Base-by-base conservation (phyloP, 78 protist genomes). In the Dictyostelium purpureum region DNA sequence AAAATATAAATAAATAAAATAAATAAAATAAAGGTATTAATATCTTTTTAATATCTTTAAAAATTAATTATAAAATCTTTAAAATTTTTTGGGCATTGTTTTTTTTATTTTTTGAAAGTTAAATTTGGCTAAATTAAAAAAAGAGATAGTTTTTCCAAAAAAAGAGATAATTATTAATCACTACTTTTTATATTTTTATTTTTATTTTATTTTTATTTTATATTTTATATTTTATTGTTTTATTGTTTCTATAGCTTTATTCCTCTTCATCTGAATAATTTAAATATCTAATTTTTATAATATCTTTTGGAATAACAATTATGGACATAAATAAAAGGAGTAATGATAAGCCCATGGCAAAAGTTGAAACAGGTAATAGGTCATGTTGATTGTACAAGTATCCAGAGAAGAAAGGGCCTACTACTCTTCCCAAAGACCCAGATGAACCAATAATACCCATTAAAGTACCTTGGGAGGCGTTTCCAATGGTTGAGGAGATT, bases 391-490 rank as follows among this genome's bases (percentile, higher is more conserved):
- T 31, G 35, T 63, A 77, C 33, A 77, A 19, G 21, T 21, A 28
- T n/a, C 83, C 83, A 56, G 70, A 33, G 33, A 26, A 56, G 14
- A 52, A 38, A 16, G 83, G 83, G 38, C 83, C 83, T 54, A 71
- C 33, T 6, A 83, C 75, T n/a, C 90, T 78, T 26, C 90, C 90
- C 6, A 66, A 33, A 11, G 90, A 83, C 5, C 90, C 90, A 24
- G 81, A 71, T 21, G 81, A 65, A 38, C 73, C 59, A 26, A 83
- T 83, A 24, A 74, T 74, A 47, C 90, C 90, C 87, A 83, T 83
- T 42, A 83, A 59, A 31, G 90, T 70, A 49, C 90, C 90, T 56
- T 77, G 66, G 7, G 56, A n/a, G 1, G 83, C 35, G 18, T 24
- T 63, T 7, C 61, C 37, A 24, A 77, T 47, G 12, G 31, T 54